phyloP scores from a whole-genome alignment of 2,329 filamentous ascomycete species.

The Colletotrichum filicis region DNA sequence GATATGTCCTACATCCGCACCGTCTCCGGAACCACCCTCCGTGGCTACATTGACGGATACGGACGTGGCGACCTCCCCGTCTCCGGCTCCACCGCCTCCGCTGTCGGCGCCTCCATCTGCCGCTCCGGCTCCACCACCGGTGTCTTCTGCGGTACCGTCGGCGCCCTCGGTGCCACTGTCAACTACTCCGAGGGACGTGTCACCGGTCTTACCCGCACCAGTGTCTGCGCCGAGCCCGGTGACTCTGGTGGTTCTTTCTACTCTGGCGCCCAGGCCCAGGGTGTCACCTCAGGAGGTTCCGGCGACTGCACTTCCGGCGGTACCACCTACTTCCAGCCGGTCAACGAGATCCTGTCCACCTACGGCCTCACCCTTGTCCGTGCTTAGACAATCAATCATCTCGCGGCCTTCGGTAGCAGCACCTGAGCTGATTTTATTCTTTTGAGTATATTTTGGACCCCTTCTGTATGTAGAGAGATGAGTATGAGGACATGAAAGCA shows the following conservation, averaged over 20 bases:
- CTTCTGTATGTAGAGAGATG: not conserved
- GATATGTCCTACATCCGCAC: constrained; percentile 51
- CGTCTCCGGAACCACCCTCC: constrained; percentile 47
- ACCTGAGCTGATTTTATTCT: not conserved
- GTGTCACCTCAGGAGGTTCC: constrained; percentile 53
- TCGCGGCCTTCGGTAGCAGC: not conserved
- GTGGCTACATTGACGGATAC: constrained; percentile 48
- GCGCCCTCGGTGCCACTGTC: constrained; percentile 47
- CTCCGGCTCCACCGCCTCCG: constrained; percentile 49
- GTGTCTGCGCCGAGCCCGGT: constrained; percentile 53
- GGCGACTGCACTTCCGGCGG: constrained; percentile 50
- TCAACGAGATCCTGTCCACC: constrained; percentile 52
- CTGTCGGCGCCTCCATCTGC: constrained; percentile 50
- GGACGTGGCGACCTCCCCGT: constrained; percentile 44
- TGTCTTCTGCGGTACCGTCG: constrained; percentile 51
- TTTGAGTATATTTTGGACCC: not conserved
- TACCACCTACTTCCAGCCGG: constrained; percentile 53
- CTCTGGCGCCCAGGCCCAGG: constrained; percentile 53
- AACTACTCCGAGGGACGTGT: constrained; percentile 51
- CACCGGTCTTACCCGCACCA: constrained; percentile 52
- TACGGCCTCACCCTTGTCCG: constrained; percentile 46
- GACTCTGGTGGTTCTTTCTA: constrained; percentile 54
- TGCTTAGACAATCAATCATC: constrained; percentile 27
- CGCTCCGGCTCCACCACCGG: constrained; percentile 54
- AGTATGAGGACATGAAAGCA: not conserved